phyloP scores from a whole-genome alignment of 345 rosid species.

The Gossypium turneri region DNA sequence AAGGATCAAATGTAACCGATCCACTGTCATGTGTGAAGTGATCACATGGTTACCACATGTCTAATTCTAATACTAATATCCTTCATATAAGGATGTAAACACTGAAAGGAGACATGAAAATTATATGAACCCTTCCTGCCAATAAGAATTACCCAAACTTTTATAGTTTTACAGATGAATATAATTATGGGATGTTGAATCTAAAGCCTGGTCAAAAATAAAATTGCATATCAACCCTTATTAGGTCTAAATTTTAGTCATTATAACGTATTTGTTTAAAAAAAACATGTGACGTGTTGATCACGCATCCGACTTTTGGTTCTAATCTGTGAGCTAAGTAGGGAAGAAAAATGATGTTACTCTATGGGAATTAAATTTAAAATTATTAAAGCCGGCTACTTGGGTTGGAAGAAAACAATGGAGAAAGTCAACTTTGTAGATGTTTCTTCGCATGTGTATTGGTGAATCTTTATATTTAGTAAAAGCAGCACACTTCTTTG shows the following conservation, averaged over 20 bases:
- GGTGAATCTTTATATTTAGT: neutral
- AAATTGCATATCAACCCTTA: neutral
- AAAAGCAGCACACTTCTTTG: conserved; percentile 1
- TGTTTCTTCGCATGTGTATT: neutral
- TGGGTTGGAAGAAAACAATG: neutral
- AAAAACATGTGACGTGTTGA: too few species aligned
- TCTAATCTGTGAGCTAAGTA: too few species aligned
- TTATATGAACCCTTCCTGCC: neutral
- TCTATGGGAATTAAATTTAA: neutral
- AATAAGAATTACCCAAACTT: neutral
- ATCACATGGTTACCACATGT: conserved; percentile 2
- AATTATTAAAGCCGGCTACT: neutral
- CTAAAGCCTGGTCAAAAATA: neutral
- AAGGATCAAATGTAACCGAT: neutral
- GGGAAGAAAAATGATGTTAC: too few species aligned
- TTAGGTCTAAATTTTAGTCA: neutral
- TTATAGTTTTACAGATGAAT: neutral
- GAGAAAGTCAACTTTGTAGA: neutral
- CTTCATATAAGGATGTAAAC: neutral
- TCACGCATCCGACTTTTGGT: too few species aligned
- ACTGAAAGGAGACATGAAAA: neutral
- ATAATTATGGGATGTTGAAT: neutral
- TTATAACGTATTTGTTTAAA: neutral
- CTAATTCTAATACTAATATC: neutral
- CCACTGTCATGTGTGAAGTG: neutral